Conservation (phyloP, 257 asterid species). For the Nicotiana obtusifolia region DNA sequence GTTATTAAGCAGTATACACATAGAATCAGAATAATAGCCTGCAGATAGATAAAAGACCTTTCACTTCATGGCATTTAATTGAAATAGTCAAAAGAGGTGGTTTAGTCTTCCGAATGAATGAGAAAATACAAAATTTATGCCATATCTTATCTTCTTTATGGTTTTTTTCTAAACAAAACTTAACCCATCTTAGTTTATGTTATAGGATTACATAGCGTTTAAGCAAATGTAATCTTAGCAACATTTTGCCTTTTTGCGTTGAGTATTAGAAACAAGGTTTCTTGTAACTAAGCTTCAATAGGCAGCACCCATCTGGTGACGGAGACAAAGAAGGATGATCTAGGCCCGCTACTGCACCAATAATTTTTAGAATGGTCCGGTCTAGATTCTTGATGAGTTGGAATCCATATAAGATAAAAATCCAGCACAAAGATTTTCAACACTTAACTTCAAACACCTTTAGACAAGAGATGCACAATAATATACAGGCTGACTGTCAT, state of each 20-base stretch:
- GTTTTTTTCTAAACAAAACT: background rate
- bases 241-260: background rate
- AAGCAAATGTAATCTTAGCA: background rate
- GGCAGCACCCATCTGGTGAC: background rate
- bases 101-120: background rate
- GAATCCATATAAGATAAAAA: constrained; percentile 8
- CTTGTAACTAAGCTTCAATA: background rate
- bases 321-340: background rate
- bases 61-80: background rate
- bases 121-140: background rate
- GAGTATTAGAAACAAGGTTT: background rate
- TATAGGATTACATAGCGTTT: background rate
- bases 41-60: background rate
- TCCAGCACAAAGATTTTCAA: background rate
- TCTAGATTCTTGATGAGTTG: background rate
- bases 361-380: background rate
- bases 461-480: background rate
- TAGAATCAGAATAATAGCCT: background rate
- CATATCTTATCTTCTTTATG: background rate
- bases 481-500: background rate
- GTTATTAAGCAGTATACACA: background rate
- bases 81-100: background rate
- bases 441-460: background rate
- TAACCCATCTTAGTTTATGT: background rate
- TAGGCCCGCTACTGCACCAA: background rate